A percentile compares a stretch with the other conserved stretches of the same genome.
Conservation (phyloP, 371 early-diverging fungal genomes). For the Rhizopus arrhizus region DNA sequence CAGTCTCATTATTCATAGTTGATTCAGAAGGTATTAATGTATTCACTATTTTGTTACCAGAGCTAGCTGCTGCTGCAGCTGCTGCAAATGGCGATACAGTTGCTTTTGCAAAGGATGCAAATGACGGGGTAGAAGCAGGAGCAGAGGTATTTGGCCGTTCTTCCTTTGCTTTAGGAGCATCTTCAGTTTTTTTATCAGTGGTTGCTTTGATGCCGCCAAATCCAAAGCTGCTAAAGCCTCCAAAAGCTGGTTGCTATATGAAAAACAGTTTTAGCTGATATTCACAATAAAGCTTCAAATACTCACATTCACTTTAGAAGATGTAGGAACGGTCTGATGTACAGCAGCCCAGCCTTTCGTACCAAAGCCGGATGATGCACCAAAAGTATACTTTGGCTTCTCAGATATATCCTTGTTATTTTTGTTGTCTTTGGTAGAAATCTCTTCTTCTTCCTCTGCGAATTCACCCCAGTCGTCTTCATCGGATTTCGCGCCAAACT, state of each 20-base stretch:
- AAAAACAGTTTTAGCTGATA: background rate
- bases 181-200: background rate
- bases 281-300: background rate
- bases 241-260: conserved; percentile 26
- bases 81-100: conserved; percentile 44
- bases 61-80: conserved; percentile 27
- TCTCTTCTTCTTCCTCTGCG: conserved; percentile 35
- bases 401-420: conserved; percentile 9
- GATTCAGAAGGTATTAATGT: conserved; percentile 22
- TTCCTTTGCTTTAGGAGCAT: conserved; percentile 11
- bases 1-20: conserved; percentile 8
- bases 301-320: conserved; percentile 34
- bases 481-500: conserved; percentile 39
- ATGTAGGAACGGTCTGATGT: conserved; percentile 34
- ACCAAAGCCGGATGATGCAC: conserved; percentile 52
- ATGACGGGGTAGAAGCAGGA: conserved; percentile 24
- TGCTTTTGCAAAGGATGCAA: conserved; percentile 46
- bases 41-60: conserved; percentile 12
- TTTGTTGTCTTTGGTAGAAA: conserved; percentile 11
- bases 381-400: conserved; percentile 51
- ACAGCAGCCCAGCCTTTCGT: conserved; percentile 44
- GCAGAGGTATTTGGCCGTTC: background rate
- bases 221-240: conserved; percentile 29
- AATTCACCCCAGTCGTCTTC: conserved; percentile 51
- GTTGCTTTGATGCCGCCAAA: conserved; percentile 29